Evolutionary conservation across 257 asterid genomes (phyloP), one percentile per base, ranked within the genome.

Genomic region (Capsicum rhomboideum): DNA sequence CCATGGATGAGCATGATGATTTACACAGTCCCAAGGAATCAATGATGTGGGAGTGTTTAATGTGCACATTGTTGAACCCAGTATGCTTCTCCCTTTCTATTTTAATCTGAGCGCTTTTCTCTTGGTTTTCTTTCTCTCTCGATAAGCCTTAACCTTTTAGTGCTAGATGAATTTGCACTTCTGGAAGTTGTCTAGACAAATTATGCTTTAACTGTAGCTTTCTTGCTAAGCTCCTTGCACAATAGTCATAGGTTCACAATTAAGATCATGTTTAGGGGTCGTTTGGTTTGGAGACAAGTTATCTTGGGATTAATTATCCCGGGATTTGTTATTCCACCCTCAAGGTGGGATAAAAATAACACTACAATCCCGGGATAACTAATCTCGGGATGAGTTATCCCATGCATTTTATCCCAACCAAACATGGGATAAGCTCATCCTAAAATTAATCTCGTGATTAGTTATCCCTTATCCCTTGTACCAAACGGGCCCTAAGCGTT

Each of bases 41-140:
- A 72, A 86, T 85, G 9, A 63, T 86, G 81, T 93, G 98, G 99
- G 91, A 90, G 82, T 94, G 99, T 82, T 63, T 84, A 37, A 77
- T 86, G 69, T 94, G 99, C 97, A 94, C 99, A 64, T 88, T 96
- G 89, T 85, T 96, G 88, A 96, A 96, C 82, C 92, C 94, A 14
- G 99, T 94, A 88, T 88, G 98, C 85, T 74, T 84, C 53, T 6
- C n/a, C 4, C 58, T 6, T 28, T 31, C 28, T 49, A 26, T 26
- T 49, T 9, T 75, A 46, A 46, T 55, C 21, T 84, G 80, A 40
- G 26, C 23, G 11, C 18, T 64, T n/a, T 37, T 83, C 13, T 7
- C 42, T 58, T 80, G 20, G 67, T 26, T 17, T 7, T 13, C n/a
- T 72, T 80, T 55, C 54, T 55, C 63, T 29, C 56, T 23, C 17